Evolutionary conservation across 2,329 filamentous ascomycete species (phyloP).

Genomic region (Aspergillus sp.): DNA sequence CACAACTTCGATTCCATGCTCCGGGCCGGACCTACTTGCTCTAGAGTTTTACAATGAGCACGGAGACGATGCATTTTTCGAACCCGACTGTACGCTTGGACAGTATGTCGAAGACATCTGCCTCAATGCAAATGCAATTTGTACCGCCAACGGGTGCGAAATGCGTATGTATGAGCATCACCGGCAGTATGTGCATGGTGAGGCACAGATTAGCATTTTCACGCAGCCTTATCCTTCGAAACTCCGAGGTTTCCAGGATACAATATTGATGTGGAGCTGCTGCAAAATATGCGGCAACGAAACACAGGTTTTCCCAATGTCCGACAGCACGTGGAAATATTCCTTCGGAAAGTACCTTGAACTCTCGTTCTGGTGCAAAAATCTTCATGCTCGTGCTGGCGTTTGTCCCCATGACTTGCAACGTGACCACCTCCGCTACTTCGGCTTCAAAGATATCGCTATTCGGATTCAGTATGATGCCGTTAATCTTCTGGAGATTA

Average conservation of each 20-base stretch:
- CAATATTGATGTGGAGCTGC: constrained; percentile 96
- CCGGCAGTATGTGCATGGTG: constrained; percentile 93
- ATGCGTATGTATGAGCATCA: constrained; percentile 90
- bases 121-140: constrained; percentile 71
- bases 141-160: constrained; percentile 81
- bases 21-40: constrained; percentile 84
- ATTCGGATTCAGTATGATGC: constrained; percentile 90
- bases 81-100: constrained; percentile 85
- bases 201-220: constrained; percentile 88
- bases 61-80: constrained; percentile 66
- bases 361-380: constrained; percentile 90
- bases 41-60: constrained; percentile 94
- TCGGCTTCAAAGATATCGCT: constrained; percentile 81
- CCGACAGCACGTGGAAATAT: constrained; percentile 93
- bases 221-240: constrained; percentile 73
- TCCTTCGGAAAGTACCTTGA: constrained; percentile 99
- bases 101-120: constrained; percentile 94
- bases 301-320: constrained; percentile 87
- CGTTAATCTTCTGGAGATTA: constrained; percentile 89
- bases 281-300: constrained; percentile 91
- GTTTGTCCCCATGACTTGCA: constrained; percentile 91
- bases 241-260: constrained; percentile 65
- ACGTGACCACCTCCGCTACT: constrained; percentile 87
- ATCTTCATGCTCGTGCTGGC: constrained; percentile 70
- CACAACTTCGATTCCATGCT: constrained; percentile 87